These are phyloP conservation scores for Globisporangium nodosum DNA, from an alignment of 352 stramenopile species.

Conservation along the genomic window DNA sequence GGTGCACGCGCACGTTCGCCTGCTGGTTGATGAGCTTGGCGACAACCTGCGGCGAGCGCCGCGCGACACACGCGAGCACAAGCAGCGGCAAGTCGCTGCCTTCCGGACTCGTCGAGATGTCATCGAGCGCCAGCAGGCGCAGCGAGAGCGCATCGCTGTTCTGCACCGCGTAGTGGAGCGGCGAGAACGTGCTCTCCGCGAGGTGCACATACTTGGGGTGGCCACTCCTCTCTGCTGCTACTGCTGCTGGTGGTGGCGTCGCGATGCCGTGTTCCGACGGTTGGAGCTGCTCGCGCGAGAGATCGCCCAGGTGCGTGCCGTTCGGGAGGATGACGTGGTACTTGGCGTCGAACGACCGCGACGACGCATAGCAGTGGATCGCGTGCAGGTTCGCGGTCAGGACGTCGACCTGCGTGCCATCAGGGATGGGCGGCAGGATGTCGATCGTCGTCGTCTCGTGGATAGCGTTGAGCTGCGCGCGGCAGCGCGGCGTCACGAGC, in stretches of 20 bases:
- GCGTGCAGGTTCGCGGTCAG: slow-evolving; percentile 13
- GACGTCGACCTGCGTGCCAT: slow-evolving; percentile 21
- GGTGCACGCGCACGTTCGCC: slow-evolving; percentile 52
- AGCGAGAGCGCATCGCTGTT: slow-evolving; percentile 32
- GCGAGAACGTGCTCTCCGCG: slow-evolving; percentile 46
- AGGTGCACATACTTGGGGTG: slow-evolving; percentile 39
- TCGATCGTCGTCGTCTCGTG: slow-evolving; percentile 58
- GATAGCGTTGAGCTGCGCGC: slow-evolving; percentile 33
- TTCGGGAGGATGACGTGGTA: slow-evolving; percentile 55
- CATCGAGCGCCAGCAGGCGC: slow-evolving; percentile 22
- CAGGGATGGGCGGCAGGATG: slow-evolving; percentile 23
- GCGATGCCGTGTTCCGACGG: slow-evolving; percentile 1
- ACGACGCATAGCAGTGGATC: slow-evolving; percentile 38
- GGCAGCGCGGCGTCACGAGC: slow-evolving; percentile 12
- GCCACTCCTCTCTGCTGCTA: neutral
- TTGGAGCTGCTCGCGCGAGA: slow-evolving; percentile 36
- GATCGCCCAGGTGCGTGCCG: slow-evolving; percentile 29
- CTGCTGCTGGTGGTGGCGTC: neutral
- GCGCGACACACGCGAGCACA: slow-evolving; percentile 44
- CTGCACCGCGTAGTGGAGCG: slow-evolving; percentile 58
- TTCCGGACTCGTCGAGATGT: slow-evolving; percentile 33
- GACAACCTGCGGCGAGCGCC: slow-evolving; percentile 37
- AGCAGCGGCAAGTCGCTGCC: slow-evolving; percentile 52
- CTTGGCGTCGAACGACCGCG: slow-evolving; percentile 31
- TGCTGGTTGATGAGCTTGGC: slow-evolving; percentile 35